Percentiles rank a stretch among this genome's conserved stretches.
These are phyloP conservation scores for Aspergillus pseudoterreus DNA, from an alignment of 2,329 filamentous ascomycete species.

Conservation along the genomic window DNA sequence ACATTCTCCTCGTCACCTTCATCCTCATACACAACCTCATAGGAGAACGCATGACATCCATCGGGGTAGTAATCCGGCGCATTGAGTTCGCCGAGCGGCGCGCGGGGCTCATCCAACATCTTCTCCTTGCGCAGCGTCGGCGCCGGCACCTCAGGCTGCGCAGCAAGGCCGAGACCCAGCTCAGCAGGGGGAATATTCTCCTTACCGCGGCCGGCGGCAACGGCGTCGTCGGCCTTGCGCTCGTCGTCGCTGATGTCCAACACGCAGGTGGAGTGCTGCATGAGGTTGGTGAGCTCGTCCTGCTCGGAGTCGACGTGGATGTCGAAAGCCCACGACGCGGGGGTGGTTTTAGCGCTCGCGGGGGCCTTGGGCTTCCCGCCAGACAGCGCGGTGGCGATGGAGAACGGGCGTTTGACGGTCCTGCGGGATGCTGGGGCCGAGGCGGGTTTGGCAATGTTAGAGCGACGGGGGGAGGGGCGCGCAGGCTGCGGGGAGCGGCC, in stretches of 20 bases:
- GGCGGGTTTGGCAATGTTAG: slow-evolving; percentile 61
- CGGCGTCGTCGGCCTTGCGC: slow-evolving; percentile 49
- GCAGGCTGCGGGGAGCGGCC: slow-evolving; percentile 76
- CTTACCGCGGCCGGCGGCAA: slow-evolving; percentile 62
- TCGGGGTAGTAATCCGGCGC: slow-evolving; percentile 65
- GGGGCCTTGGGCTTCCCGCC: slow-evolving; percentile 48
- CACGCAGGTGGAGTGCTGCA: slow-evolving; percentile 83
- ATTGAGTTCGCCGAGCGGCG: slow-evolving; percentile 64
- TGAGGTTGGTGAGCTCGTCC: slow-evolving; percentile 85
- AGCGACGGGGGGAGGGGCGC: slow-evolving; percentile 65
- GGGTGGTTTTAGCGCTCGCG: slow-evolving; percentile 40
- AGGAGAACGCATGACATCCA: slow-evolving; percentile 60
- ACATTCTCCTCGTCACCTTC: slow-evolving; percentile 35
- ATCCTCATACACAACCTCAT: slow-evolving; percentile 61
- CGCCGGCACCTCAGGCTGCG: slow-evolving; percentile 9
- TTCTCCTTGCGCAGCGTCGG: slow-evolving; percentile 23
- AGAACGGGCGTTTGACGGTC: slow-evolving; percentile 63
- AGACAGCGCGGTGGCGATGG: slow-evolving; percentile 70
- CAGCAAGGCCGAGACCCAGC: slow-evolving; percentile 58
- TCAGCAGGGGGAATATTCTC: slow-evolving; percentile 80
- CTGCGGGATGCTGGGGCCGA: slow-evolving; percentile 60
- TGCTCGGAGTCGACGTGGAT: slow-evolving; percentile 91
- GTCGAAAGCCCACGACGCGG: slow-evolving; percentile 72
- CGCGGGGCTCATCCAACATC: slow-evolving; percentile 62
- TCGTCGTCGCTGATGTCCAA: slow-evolving; percentile 90